Evolutionary conservation across 2,329 filamentous ascomycete species (phyloP).

Genomic region (Ceratocystis destructans): DNA sequence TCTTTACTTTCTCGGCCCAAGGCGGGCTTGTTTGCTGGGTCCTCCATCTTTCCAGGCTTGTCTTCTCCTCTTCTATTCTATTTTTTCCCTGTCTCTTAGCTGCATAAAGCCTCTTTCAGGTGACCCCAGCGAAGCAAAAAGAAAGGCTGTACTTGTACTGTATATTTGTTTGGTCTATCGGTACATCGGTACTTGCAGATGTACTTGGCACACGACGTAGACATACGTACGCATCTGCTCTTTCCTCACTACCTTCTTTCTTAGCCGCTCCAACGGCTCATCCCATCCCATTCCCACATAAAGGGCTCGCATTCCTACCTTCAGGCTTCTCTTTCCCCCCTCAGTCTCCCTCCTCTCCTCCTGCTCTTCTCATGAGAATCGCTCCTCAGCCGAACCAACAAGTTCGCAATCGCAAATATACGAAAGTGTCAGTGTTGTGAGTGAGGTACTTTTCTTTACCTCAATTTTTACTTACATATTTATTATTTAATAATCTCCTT

Average conservation of each 20-base stretch:
- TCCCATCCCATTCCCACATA: slow-evolving; percentile 7
- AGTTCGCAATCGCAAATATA: neutral
- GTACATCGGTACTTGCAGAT: neutral
- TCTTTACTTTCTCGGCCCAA: slow-evolving; percentile 7
- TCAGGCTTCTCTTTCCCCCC: neutral
- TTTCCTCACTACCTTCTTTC: neutral
- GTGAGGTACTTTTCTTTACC: neutral
- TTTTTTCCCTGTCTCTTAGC: neutral
- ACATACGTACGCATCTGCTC: neutral
- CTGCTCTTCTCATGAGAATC: neutral
- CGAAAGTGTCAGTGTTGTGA: neutral
- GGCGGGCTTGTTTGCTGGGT: slow-evolving; percentile 15
- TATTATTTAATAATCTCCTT: neutral
- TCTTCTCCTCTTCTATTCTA: neutral
- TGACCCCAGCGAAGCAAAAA: neutral
- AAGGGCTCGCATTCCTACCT: slow-evolving; percentile 5
- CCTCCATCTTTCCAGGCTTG: neutral
- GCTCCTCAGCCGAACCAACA: neutral
- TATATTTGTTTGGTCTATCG: neutral
- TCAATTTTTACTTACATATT: neutral
- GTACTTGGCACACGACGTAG: neutral
- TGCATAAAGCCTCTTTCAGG: slow-evolving; percentile 5
- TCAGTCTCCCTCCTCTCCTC: neutral
- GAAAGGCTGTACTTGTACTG: neutral
- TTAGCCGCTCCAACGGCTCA: neutral